Conservation (phyloP, 257 asterid genomes). For the Salvia splendens region DNA sequence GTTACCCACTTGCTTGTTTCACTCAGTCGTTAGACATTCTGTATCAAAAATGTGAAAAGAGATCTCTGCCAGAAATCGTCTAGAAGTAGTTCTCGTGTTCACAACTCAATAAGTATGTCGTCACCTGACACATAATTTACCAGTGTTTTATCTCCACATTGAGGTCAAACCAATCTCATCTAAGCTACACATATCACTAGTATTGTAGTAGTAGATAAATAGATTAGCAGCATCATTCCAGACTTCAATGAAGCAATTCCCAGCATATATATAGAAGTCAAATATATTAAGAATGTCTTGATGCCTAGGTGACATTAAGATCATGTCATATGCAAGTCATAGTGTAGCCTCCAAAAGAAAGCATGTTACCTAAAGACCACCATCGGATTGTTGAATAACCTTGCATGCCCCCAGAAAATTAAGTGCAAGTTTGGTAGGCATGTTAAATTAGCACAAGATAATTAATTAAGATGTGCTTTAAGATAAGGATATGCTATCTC, state of each 20-base stretch:
- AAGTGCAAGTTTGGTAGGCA: no score
- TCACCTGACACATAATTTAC: not conserved
- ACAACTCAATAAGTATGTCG: constrained; percentile 3
- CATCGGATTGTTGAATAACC: not conserved
- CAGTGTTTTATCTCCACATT: not conserved
- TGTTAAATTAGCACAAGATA: no score
- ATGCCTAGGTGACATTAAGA: constrained; percentile 14
- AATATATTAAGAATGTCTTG: not conserved
- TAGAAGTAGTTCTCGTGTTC: not conserved
- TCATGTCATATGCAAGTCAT: not conserved
- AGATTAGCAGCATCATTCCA: not conserved
- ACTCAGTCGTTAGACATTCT: not conserved
- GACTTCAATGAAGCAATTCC: not conserved
- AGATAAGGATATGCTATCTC: no score
- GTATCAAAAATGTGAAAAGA: not conserved
- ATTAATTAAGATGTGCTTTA: no score
- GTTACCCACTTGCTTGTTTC: not conserved
- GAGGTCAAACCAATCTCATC: constrained; percentile 8
- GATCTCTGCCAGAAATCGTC: not conserved
- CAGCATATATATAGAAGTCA: not conserved
- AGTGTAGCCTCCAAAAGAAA: constrained; percentile 5
- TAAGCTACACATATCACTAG: constrained; percentile 2
- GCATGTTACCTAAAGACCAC: not conserved
- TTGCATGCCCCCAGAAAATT: constrained; percentile 14
- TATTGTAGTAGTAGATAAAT: not conserved